Percentiles rank a stretch among this genome's conserved stretches.
Evolutionary conservation across 2,329 filamentous ascomycete species (phyloP).

Genomic region (Penicillium sp.): DNA sequence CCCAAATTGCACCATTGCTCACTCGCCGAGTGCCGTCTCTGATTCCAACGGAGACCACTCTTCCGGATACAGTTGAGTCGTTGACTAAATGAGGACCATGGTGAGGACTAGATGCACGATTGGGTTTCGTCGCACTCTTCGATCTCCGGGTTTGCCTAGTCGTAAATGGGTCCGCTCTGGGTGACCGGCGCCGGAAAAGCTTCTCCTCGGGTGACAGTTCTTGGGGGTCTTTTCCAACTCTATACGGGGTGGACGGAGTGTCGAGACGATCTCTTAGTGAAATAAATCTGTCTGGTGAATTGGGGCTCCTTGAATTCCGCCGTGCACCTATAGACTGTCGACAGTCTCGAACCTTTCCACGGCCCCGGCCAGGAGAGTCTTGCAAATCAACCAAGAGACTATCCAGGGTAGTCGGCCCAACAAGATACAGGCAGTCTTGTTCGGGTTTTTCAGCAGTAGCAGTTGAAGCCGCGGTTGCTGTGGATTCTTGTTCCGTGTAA

Average conservation of each 20-base stretch:
- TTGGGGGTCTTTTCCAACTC: slow-evolving; percentile 54
- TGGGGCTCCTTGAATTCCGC: slow-evolving; percentile 26
- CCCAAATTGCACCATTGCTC: slow-evolving; percentile 75
- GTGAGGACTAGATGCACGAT: slow-evolving; percentile 31
- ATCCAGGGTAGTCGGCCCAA: slow-evolving; percentile 2
- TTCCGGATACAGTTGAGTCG: slow-evolving; percentile 27
- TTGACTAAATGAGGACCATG: slow-evolving; percentile 42
- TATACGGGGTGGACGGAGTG: slow-evolving; percentile 55
- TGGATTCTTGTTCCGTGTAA: slow-evolving; percentile 1
- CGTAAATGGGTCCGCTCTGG: slow-evolving; percentile 59
- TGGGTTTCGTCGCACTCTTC: slow-evolving; percentile 19
- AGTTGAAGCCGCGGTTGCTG: not conserved
- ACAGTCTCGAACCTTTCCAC: slow-evolving; percentile 24
- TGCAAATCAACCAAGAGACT: not conserved
- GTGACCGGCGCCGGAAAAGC: slow-evolving; percentile 49
- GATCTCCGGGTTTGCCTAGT: slow-evolving; percentile 40
- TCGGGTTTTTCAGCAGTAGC: not conserved
- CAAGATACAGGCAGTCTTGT: slow-evolving; percentile 3
- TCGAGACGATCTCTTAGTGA: slow-evolving; percentile 50
- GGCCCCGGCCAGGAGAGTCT: slow-evolving; percentile 20
- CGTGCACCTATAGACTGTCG: slow-evolving; percentile 17
- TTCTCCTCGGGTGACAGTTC: slow-evolving; percentile 54
- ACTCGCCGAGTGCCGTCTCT: slow-evolving; percentile 50
- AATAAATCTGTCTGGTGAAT: slow-evolving; percentile 64
- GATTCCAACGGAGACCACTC: slow-evolving; percentile 7